Percentiles rank a stretch among this genome's conserved stretches.
Conservation (phyloP, 2,329 filamentous ascomycete genomes). For the Chaetomiaceae sp. region DNA sequence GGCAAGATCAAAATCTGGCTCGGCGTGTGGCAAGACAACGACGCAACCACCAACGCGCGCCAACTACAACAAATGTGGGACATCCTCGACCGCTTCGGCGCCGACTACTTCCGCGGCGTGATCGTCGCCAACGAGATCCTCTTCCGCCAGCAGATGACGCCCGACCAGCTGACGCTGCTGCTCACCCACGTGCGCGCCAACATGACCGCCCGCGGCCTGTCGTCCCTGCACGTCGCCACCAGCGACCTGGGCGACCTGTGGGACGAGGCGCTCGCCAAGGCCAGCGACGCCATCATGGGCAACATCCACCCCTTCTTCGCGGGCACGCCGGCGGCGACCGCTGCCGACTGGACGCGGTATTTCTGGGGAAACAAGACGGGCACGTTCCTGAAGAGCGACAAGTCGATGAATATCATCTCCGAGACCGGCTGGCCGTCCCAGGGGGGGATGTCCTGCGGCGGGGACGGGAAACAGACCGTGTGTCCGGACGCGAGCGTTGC, state of each 20-base stretch:
- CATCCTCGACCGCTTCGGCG: slow-evolving; percentile 65
- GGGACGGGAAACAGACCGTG: slow-evolving; percentile 36
- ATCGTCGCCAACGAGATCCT: slow-evolving; percentile 79
- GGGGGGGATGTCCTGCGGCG: slow-evolving; percentile 74
- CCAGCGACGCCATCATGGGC: slow-evolving; percentile 86
- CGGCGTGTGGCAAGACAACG: slow-evolving; percentile 85
- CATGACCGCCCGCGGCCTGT: slow-evolving; percentile 58
- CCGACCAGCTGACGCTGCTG: slow-evolving; percentile 54
- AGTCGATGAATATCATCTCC: slow-evolving; percentile 68
- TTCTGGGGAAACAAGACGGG: slow-evolving; percentile 75
- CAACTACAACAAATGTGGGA: slow-evolving; percentile 81
- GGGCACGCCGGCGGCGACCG: slow-evolving; percentile 60
- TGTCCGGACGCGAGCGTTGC: slow-evolving; percentile 69
- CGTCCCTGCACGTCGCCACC: slow-evolving; percentile 75
- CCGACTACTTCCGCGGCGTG: slow-evolving; percentile 68
- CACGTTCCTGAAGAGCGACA: slow-evolving; percentile 55
- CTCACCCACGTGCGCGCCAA: slow-evolving; percentile 66
- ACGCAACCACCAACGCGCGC: slow-evolving; percentile 73
- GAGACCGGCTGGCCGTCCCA: slow-evolving; percentile 88
- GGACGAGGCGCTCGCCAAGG: slow-evolving; percentile 59
- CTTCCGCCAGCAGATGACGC: slow-evolving; percentile 68
- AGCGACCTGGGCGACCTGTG: slow-evolving; percentile 88
- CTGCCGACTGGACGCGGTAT: slow-evolving; percentile 71
- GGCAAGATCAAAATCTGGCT: slow-evolving; percentile 81
- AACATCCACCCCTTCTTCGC: slow-evolving; percentile 97